These are phyloP conservation scores for Calonectria hongkongensis DNA, from an alignment of 2,329 filamentous ascomycete genomes.

Conservation along the genomic window DNA sequence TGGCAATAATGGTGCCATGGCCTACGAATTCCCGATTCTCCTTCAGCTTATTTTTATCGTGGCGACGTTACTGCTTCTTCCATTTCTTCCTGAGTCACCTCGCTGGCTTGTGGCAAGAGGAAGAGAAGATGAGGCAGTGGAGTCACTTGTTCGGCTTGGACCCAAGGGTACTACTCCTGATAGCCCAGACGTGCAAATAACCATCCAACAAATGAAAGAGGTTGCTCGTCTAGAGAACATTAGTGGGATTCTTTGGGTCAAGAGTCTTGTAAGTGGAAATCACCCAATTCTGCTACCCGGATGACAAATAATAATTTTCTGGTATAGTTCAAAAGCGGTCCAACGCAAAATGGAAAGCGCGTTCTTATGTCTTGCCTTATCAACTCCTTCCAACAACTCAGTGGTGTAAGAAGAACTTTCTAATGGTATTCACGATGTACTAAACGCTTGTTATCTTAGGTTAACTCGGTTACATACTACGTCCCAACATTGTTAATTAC, in stretches of 20 bases:
- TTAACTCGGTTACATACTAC: slow-evolving; percentile 15
- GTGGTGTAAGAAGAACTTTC: slow-evolving; percentile 16
- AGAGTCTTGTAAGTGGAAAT: neutral
- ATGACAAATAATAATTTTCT: neutral
- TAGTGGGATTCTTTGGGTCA: neutral
- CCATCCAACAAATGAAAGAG: slow-evolving; percentile 8
- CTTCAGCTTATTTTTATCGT: slow-evolving; percentile 2
- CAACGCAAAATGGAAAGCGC: slow-evolving; percentile 10
- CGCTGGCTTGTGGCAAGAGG: neutral
- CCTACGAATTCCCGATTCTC: neutral
- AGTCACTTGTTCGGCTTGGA: neutral
- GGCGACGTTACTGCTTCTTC: neutral
- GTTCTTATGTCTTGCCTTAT: slow-evolving; percentile 11
- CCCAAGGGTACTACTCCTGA: neutral
- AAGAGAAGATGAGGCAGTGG: neutral
- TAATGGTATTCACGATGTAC: too few relatives aligned
- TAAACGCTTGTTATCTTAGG: neutral
- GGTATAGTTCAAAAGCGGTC: slow-evolving; percentile 3
- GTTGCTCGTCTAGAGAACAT: slow-evolving; percentile 8
- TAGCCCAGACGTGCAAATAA: neutral
- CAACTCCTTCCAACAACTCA: slow-evolving; percentile 8
- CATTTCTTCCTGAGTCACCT: neutral
- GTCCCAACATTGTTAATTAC: slow-evolving; percentile 3
- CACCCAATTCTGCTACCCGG: too few relatives aligned
- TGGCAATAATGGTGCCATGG: neutral